A percentile compares a stretch with the other conserved stretches of the same genome.
phyloP scores from a whole-genome alignment of 2,329 filamentous ascomycete genomes.

The Colletotrichum caudatum region DNA sequence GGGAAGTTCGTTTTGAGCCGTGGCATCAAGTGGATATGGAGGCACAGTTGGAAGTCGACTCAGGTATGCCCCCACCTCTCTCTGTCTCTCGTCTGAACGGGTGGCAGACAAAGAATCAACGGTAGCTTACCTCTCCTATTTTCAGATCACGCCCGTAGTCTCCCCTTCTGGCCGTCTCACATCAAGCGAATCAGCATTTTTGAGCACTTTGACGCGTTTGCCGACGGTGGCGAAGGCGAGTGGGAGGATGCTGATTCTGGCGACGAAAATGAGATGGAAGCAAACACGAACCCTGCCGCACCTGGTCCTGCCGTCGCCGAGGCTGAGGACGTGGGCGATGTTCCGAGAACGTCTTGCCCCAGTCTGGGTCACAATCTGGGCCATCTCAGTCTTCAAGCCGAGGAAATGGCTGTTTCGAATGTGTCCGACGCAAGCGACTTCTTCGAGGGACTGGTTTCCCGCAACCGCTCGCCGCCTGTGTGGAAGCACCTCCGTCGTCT shows the following conservation, averaged over 20 bases:
- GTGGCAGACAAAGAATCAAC: not conserved
- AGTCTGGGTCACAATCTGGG: slow-evolving; percentile 40
- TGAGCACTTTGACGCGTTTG: slow-evolving; percentile 43
- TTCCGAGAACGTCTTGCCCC: slow-evolving; percentile 33
- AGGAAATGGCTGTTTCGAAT: slow-evolving; percentile 42
- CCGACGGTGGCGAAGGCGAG: slow-evolving; percentile 23
- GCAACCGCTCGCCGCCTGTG: slow-evolving; percentile 28
- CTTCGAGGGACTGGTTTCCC: slow-evolving; percentile 44
- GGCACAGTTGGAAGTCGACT: slow-evolving; percentile 41
- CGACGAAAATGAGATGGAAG: slow-evolving; percentile 19
- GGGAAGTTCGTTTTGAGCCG: slow-evolving; percentile 43
- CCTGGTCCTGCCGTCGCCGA: not conserved
- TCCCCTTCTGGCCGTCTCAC: slow-evolving; percentile 44
- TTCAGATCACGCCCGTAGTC: slow-evolving; percentile 41
- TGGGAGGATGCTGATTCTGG: slow-evolving; percentile 39
- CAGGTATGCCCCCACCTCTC: slow-evolving; percentile 19
- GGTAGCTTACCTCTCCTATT: not conserved
- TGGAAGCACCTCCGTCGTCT: slow-evolving; percentile 46
- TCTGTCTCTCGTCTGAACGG: not conserved
- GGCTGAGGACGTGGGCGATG: slow-evolving; percentile 16
- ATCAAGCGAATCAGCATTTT: slow-evolving; percentile 44
- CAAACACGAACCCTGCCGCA: not conserved
- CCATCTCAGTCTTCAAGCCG: slow-evolving; percentile 38
- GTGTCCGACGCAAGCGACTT: slow-evolving; percentile 41
- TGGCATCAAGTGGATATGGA: slow-evolving; percentile 43